Conservation (phyloP, 345 rosid species). For the Camelina sativa region DNA sequence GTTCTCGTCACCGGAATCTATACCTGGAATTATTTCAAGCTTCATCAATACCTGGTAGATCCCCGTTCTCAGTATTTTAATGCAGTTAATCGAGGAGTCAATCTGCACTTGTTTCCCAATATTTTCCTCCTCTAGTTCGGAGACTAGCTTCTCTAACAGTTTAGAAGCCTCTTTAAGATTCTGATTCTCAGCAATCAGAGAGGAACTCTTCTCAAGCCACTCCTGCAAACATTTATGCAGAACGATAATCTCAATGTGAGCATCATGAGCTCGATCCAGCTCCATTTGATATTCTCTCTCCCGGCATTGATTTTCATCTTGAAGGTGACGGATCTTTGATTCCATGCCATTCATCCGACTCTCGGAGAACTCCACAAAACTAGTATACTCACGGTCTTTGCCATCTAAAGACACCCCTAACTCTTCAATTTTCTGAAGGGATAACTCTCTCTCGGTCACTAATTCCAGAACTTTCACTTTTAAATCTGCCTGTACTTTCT, state of each 20-base stretch:
- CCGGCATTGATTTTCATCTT: constrained; percentile 58
- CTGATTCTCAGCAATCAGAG: constrained; percentile 59
- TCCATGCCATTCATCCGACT: constrained; percentile 57
- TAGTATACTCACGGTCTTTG: constrained; percentile 61
- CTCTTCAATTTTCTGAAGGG: constrained; percentile 57
- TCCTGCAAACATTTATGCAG: constrained; percentile 68
- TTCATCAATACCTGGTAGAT: constrained; percentile 57
- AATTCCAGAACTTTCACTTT: constrained; percentile 52
- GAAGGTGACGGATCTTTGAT: constrained; percentile 58
- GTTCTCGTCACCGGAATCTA: constrained; percentile 44
- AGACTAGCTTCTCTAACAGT: constrained; percentile 62
- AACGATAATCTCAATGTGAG: constrained; percentile 69
- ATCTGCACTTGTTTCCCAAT: constrained; percentile 56
- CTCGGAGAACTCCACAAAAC: constrained; percentile 51
- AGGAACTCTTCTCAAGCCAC: constrained; percentile 62
- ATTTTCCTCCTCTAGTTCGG: constrained; percentile 61
- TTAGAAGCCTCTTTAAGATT: constrained; percentile 61
- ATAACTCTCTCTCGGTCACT: constrained; percentile 64
- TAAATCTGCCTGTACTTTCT: constrained; percentile 55
- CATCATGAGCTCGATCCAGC: constrained; percentile 60
- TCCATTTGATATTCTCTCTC: constrained; percentile 72
- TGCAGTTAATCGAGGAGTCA: constrained; percentile 58
- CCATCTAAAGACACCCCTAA: constrained; percentile 54
- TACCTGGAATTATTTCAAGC: constrained; percentile 51
- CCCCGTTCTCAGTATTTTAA: constrained; percentile 58